Percentiles rank a stretch among this genome's conserved stretches.
Conservation (phyloP, 306 rosid genomes). For the Bauhinia variegata region DNA sequence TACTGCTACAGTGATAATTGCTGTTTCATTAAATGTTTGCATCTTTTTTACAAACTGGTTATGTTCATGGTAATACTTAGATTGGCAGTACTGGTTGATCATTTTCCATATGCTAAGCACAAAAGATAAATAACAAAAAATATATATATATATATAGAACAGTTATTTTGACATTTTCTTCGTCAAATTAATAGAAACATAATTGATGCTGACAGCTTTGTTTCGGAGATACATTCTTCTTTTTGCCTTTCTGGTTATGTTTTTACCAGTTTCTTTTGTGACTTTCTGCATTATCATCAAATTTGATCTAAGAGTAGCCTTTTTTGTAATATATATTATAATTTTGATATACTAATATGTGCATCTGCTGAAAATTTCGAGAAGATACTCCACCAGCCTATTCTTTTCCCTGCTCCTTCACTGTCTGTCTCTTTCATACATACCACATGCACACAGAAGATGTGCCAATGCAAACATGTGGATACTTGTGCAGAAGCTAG, state of each 20-base stretch:
- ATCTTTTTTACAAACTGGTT: constrained; percentile 10
- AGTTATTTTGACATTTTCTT: too few species aligned
- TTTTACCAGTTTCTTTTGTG: background rate
- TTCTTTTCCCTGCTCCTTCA: constrained; percentile 1
- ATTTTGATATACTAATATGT: constrained; percentile 1
- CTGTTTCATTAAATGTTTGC: constrained; percentile 28
- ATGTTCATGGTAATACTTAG: background rate
- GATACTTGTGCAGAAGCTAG: constrained; percentile 18
- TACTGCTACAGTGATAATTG: constrained; percentile 20
- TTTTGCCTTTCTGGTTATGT: background rate
- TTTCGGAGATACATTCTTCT: too few species aligned
- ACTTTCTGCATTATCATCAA: constrained; percentile 2
- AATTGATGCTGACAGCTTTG: too few species aligned
- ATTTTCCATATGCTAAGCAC: too few species aligned
- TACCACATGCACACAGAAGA: background rate
- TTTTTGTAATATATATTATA: constrained; percentile 16
- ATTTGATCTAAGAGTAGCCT: constrained; percentile 6
- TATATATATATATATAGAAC: too few species aligned
- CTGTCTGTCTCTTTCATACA: constrained; percentile 31
- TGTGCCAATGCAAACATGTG: constrained; percentile 25
- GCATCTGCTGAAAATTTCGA: constrained; percentile 24
- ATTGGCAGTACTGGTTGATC: too few species aligned
- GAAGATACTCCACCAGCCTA: too few species aligned
- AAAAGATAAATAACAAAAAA: too few species aligned
- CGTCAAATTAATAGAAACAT: too few species aligned